These are phyloP conservation scores for Porcisia hertigi DNA, from an alignment of 208 protist genomes.

Conservation along the genomic window DNA sequence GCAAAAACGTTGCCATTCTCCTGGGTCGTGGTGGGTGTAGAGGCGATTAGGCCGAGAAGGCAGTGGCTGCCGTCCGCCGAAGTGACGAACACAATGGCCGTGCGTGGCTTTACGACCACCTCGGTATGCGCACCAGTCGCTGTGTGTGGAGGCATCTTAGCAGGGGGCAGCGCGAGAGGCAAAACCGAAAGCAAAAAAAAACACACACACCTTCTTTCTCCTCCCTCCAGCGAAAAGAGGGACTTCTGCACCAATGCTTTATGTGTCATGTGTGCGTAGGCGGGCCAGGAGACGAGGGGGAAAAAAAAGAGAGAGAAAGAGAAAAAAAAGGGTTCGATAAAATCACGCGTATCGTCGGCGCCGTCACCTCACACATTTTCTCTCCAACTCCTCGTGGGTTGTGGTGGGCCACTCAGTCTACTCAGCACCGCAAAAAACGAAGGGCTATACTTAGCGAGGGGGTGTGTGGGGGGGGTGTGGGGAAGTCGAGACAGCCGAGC, in stretches of 20 bases:
- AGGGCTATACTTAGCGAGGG: too few species aligned
- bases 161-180: not conserved
- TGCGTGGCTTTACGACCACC: not conserved
- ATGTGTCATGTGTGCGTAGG: not conserved
- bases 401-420: not conserved
- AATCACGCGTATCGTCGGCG: not conserved
- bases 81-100: slow-evolving; percentile 8
- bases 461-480: too few species aligned
- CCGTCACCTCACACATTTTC: too few species aligned
- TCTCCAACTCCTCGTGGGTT: too few species aligned
- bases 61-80: not conserved
- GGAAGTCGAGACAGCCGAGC: too few species aligned
- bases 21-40: not conserved
- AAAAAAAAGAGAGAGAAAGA: not conserved
- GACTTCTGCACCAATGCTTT: not conserved
- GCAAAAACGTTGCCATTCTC: slow-evolving; percentile 3
- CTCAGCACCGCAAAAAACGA: not conserved
- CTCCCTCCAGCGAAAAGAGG: too few species aligned
- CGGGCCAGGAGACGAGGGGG: not conserved
- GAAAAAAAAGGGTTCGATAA: not conserved
- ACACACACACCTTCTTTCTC: too few species aligned
- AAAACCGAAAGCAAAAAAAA: not conserved
- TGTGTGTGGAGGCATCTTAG: not conserved
- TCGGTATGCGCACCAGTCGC: not conserved
- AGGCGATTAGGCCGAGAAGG: slow-evolving; percentile 12